A percentile compares a stretch with the other conserved stretches of the same genome.
phyloP scores from a whole-genome alignment of 1,139 yeast genomes.

The Pichia terricola region DNA sequence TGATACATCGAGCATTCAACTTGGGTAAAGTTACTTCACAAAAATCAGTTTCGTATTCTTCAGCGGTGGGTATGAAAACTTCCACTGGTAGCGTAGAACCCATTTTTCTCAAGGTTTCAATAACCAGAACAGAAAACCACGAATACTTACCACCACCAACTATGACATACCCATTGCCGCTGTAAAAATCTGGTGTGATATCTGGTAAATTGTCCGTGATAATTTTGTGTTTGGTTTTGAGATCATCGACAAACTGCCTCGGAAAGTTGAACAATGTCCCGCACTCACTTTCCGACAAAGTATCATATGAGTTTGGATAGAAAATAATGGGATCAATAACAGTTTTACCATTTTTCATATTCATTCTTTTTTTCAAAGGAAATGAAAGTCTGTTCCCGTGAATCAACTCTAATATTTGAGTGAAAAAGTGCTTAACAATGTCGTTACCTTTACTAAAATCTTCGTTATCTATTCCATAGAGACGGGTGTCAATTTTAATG shows the following conservation, averaged over 20 bases:
- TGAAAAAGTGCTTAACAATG: slow-evolving; percentile 19
- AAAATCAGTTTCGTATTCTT: slow-evolving; percentile 41
- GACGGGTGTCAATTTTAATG: slow-evolving; percentile 12
- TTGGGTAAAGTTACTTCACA: slow-evolving; percentile 39
- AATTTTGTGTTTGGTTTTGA: slow-evolving; percentile 20
- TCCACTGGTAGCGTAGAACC: slow-evolving; percentile 54
- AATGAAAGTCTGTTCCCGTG: slow-evolving; percentile 16
- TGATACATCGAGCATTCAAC: slow-evolving; percentile 43
- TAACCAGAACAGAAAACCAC: slow-evolving; percentile 45
- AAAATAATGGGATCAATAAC: slow-evolving; percentile 20
- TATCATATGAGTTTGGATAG: slow-evolving; percentile 16
- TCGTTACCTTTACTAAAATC: slow-evolving; percentile 20
- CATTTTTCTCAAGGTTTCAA: slow-evolving; percentile 41
- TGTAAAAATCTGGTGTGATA: slow-evolving; percentile 18
- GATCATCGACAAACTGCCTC: slow-evolving; percentile 19
- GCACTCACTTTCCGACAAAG: slow-evolving; percentile 17
- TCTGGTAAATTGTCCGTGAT: slow-evolving; percentile 18
- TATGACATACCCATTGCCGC: slow-evolving; percentile 50
- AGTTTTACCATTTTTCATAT: slow-evolving; percentile 20
- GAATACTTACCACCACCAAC: slow-evolving; percentile 55
- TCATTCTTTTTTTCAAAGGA: slow-evolving; percentile 20
- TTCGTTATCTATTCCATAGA: slow-evolving; percentile 11
- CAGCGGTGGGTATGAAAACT: slow-evolving; percentile 43
- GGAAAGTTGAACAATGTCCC: slow-evolving; percentile 17
- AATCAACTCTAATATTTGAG: slow-evolving; percentile 19